Conservation (phyloP, 2,329 filamentous ascomycete species). For the Tolypocladium inflatum region DNA sequence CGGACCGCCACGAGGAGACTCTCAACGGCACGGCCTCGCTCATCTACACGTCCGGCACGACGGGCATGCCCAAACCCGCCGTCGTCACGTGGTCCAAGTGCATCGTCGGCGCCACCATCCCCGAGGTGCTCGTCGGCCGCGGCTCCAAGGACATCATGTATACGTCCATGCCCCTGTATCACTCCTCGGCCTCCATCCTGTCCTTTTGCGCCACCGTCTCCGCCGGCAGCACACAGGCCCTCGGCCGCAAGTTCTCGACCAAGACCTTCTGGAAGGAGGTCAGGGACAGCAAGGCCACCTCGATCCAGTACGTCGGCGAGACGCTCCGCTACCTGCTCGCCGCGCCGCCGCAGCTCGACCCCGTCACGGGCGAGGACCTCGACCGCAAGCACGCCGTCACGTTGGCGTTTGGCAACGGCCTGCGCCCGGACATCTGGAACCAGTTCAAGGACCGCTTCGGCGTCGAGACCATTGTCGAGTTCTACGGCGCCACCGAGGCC, state of each 20-base stretch:
- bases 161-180: constrained; percentile 86
- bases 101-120: constrained; percentile 32
- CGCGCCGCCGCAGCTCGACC: constrained; percentile 51
- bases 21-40: constrained; percentile 55
- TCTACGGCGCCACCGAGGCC: constrained; percentile 73
- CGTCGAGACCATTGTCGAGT: constrained; percentile 64
- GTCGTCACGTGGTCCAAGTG: constrained; percentile 66
- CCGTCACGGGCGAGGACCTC: constrained; percentile 53
- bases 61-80: constrained; percentile 72
- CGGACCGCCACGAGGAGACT: constrained; percentile 39
- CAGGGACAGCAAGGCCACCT: constrained; percentile 59
- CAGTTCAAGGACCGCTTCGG: constrained; percentile 73
- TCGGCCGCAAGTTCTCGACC: constrained; percentile 72
- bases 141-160: constrained; percentile 60
- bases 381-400: constrained; percentile 68
- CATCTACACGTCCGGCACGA: constrained; percentile 82
- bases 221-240: constrained; percentile 54
- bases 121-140: constrained; percentile 43
- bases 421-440: constrained; percentile 80
- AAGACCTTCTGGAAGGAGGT: constrained; percentile 69
- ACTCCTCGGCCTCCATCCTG: constrained; percentile 67
- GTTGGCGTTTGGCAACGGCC: constrained; percentile 72
- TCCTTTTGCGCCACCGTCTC: constrained; percentile 54
- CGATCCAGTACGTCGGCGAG: constrained; percentile 83
- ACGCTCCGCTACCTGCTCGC: constrained; percentile 75